Conservation (phyloP, 208 protist species). For the Trypanosoma caninum region DNA sequence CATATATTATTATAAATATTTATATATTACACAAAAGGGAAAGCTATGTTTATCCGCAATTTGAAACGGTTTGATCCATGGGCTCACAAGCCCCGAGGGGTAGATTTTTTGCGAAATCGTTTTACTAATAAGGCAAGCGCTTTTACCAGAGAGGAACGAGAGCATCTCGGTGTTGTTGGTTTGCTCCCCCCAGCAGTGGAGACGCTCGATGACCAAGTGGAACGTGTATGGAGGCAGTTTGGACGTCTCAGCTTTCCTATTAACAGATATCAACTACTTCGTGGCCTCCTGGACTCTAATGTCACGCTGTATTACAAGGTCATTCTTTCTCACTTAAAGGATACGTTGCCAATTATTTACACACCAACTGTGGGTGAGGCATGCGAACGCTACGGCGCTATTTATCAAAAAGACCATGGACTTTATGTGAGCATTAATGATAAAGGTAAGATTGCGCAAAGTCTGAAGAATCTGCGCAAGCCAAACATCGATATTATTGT, state of each 20-base stretch:
- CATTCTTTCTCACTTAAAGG: constrained; percentile 34
- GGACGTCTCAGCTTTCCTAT: constrained; percentile 33
- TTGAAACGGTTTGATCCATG: constrained; percentile 15
- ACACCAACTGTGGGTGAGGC: constrained; percentile 84
- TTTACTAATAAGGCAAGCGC: constrained; percentile 59
- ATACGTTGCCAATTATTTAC: constrained; percentile 60
- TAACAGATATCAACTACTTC: constrained; percentile 46
- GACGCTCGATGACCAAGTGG: constrained; percentile 50
- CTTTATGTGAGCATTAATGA: constrained; percentile 72
- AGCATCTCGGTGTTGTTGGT: constrained; percentile 49
- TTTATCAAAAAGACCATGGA: constrained; percentile 57
- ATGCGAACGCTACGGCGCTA: constrained; percentile 63
- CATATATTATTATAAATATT: no score
- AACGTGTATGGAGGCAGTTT: constrained; percentile 41
- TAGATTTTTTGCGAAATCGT: constrained; percentile 63
- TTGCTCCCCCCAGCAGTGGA: constrained; percentile 46
- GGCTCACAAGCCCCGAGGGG: constrained; percentile 33
- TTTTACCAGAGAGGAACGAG: constrained; percentile 52
- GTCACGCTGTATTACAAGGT: constrained; percentile 49
- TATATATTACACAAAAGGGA: no score
- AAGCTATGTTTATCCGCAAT: constrained; percentile 29
- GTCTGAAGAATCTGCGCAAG: constrained; percentile 71
- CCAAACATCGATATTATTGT: constrained; percentile 86
- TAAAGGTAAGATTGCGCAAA: constrained; percentile 44
- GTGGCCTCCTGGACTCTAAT: constrained; percentile 41